Evolutionary conservation across 176 grass and related monocot species (phyloP).

Genomic region (Zoysia japonica): DNA sequence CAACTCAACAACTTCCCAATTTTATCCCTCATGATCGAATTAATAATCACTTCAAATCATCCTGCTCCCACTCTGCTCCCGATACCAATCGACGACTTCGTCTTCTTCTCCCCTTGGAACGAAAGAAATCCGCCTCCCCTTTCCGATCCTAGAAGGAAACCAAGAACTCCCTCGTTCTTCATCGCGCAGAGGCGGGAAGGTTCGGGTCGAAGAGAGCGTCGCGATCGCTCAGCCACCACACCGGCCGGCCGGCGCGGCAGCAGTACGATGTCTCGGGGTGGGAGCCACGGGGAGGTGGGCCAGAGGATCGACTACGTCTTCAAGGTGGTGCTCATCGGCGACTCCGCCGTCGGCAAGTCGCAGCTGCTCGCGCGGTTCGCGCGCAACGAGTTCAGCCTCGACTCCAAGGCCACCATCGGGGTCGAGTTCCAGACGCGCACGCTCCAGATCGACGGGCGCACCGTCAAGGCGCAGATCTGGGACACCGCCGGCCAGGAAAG

Average conservation of each 20-base stretch:
- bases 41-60: background rate
- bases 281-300: slow-evolving; percentile 45
- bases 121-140: background rate
- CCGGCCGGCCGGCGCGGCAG: background rate
- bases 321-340: slow-evolving; percentile 77
- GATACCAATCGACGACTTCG: background rate
- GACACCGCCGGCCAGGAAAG: slow-evolving; percentile 80
- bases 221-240: background rate
- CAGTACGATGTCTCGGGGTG: slow-evolving; percentile 41
- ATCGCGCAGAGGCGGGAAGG: background rate
- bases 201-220: background rate
- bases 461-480: slow-evolving; percentile 85
- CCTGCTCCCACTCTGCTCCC: background rate
- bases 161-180: background rate
- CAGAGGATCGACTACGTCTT: slow-evolving; percentile 70
- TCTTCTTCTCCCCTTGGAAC: background rate
- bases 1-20: slow-evolving; percentile 33
- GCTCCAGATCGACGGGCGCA: slow-evolving; percentile 60
- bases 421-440: slow-evolving; percentile 72
- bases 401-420: slow-evolving; percentile 66
- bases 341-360: slow-evolving; percentile 77
- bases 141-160: background rate
- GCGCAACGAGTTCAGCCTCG: slow-evolving; percentile 80
- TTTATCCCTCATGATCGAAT: background rate
- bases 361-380: slow-evolving; percentile 74